A percentile compares a stretch with the other conserved stretches of the same genome.
Conservation (phyloP, 192 early-diverging fungal genomes). For the Entophlyctis helioformis region DNA sequence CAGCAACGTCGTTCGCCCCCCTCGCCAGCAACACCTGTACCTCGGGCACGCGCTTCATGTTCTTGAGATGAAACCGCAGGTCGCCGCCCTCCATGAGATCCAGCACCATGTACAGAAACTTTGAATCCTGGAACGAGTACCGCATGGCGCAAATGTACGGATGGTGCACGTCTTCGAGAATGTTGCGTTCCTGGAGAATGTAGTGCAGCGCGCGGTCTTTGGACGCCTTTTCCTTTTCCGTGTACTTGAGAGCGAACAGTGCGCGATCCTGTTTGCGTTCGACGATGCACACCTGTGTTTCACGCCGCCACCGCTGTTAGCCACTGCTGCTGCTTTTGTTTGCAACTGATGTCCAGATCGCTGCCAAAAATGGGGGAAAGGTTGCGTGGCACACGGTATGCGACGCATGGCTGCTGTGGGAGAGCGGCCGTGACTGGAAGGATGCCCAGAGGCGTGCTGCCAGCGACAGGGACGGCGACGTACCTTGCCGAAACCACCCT, state of each 20-base stretch:
- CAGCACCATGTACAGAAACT: slow-evolving; percentile 33
- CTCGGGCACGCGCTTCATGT: slow-evolving; percentile 53
- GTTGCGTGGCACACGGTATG: background rate
- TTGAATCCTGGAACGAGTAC: slow-evolving; percentile 31
- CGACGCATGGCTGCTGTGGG: background rate
- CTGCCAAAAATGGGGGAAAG: background rate
- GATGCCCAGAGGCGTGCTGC: too few species aligned
- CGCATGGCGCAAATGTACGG: slow-evolving; percentile 57
- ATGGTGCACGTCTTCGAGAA: slow-evolving; percentile 78
- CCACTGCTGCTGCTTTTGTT: background rate
- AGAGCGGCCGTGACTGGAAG: background rate
- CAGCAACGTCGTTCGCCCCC: too few species aligned
- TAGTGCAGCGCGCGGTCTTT: slow-evolving; percentile 77
- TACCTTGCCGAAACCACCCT: slow-evolving; percentile 87
- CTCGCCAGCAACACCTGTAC: too few species aligned
- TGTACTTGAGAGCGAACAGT: slow-evolving; percentile 89
- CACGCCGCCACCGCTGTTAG: background rate
- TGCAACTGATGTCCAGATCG: background rate
- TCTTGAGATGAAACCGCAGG: slow-evolving; percentile 25
- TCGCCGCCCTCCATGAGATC: slow-evolving; percentile 36
- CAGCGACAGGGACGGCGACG: too few species aligned
- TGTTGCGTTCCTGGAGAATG: slow-evolving; percentile 78
- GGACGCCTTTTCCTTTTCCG: slow-evolving; percentile 86
- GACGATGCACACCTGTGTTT: slow-evolving; percentile 67
- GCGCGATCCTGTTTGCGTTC: slow-evolving; percentile 66